phyloP scores from a whole-genome alignment of 1,139 yeast genomes.

The Tardiomyces blankii region DNA sequence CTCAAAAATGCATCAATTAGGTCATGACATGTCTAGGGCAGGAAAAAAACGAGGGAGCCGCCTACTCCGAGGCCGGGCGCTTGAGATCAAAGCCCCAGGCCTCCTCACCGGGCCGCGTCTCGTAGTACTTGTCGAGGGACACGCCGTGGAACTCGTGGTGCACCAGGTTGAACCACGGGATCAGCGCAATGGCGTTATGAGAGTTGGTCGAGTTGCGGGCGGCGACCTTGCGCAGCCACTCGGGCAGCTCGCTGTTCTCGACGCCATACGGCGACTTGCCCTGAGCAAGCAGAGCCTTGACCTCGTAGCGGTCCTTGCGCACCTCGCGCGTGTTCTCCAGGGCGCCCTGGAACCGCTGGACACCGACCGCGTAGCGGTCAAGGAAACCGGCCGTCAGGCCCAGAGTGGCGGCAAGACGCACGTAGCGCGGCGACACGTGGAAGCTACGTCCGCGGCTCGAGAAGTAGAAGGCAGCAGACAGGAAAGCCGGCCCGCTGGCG shows the following conservation, averaged over 20 bases:
- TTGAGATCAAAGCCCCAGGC: conserved; percentile 28
- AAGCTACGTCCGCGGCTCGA: conserved; percentile 43
- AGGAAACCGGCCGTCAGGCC: conserved; percentile 67
- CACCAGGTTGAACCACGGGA: conserved; percentile 80
- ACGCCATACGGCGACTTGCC: conserved; percentile 51
- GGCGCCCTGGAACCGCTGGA: conserved; percentile 71
- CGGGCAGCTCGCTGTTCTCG: conserved; percentile 37
- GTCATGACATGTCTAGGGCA: too few species aligned
- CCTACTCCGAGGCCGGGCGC: conserved; percentile 6
- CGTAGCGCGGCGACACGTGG: conserved; percentile 44
- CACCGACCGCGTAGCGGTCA: conserved; percentile 50
- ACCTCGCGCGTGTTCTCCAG: conserved; percentile 67
- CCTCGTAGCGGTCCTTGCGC: conserved; percentile 59
- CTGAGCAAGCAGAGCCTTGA: conserved; percentile 53
- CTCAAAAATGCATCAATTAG: too few species aligned
- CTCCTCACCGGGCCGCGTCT: conserved; percentile 41
- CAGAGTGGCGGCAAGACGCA: conserved; percentile 45
- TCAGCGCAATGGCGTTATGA: conserved; percentile 44
- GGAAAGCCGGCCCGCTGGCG: conserved; percentile 52
- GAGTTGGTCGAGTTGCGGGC: conserved; percentile 75
- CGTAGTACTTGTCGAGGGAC: conserved; percentile 58
- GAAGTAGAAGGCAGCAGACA: conserved; percentile 47
- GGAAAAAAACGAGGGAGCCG: too few species aligned
- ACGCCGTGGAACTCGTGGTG: conserved; percentile 80
- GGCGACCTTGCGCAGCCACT: conserved; percentile 65